phyloP scores from a whole-genome alignment of 140 eudicot species.

The Erigeron philadelphicus region DNA sequence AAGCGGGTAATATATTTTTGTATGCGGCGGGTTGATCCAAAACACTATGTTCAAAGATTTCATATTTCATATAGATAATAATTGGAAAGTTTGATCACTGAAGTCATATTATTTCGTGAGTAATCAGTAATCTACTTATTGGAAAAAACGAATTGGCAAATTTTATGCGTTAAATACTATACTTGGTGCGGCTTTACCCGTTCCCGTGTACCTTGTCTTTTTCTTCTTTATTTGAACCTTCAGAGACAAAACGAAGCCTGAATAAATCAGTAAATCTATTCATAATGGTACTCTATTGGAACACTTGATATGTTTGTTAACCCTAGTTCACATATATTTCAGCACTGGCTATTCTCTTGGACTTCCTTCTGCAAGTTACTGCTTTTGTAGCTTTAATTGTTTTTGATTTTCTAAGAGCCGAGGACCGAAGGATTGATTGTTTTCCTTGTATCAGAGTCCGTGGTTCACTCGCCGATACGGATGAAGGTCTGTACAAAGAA shows the following conservation, averaged over 20 bases:
- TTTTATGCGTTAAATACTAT: background rate
- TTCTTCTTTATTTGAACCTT: background rate
- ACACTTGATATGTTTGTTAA: background rate
- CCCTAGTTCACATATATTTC: conserved; percentile 28
- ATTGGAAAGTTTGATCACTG: background rate
- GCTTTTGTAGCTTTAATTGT: conserved; percentile 95
- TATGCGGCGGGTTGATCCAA: too few species aligned
- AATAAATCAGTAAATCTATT: background rate
- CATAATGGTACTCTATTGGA: background rate
- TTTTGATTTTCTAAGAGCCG: conserved; percentile 80
- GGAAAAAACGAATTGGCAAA: background rate
- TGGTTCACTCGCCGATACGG: conserved; percentile 47
- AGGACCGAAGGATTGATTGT: conserved; percentile 84
- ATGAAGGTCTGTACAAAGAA: conserved; percentile 49
- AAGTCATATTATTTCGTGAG: background rate
- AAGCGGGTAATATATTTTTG: too few species aligned
- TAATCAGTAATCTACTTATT: background rate
- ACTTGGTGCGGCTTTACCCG: background rate
- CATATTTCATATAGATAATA: too few species aligned
- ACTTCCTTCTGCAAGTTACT: conserved; percentile 96
- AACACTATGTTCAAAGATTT: too few species aligned
- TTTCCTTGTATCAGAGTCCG: conserved; percentile 68
- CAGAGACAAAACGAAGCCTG: background rate
- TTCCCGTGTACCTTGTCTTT: background rate
- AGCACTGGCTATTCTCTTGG: conserved; percentile 97